A percentile compares a stretch with the other conserved stretches of the same genome.
These are phyloP conservation scores for Cinnamomum micranthum DNA, from an alignment of 164 flowering plant genomes.

Conservation along the genomic window DNA sequence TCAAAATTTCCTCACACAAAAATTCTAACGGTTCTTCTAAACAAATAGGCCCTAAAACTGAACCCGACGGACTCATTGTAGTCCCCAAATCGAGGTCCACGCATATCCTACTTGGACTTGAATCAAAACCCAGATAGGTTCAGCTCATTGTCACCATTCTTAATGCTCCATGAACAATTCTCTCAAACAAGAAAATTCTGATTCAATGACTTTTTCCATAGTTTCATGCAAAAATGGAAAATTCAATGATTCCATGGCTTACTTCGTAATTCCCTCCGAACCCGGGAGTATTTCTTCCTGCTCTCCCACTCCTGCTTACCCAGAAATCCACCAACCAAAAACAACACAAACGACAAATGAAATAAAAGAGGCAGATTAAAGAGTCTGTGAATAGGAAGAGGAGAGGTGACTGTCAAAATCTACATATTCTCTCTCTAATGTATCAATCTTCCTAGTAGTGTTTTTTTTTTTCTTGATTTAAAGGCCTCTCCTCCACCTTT, in stretches of 20 bases:
- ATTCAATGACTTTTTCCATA: not conserved
- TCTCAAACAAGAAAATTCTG: not conserved
- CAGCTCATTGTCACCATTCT: not conserved
- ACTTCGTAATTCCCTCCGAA: not conserved
- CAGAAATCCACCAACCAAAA: not conserved
- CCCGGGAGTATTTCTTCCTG: not conserved
- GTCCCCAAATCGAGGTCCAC: no score
- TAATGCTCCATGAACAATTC: not conserved
- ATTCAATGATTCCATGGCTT: not conserved
- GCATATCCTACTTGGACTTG: no score
- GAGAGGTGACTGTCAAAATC: slow-evolving; percentile 19
- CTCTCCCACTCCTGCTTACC: not conserved
- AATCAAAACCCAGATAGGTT: no score
- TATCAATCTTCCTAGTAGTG: not conserved
- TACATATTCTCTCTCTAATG: slow-evolving; percentile 14
- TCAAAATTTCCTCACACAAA: no score
- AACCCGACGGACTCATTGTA: no score
- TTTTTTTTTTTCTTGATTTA: not conserved
- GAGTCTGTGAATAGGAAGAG: not conserved
- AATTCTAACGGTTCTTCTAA: no score
- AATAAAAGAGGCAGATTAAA: not conserved
- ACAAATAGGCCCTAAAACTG: no score
- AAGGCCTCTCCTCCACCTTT: not conserved
- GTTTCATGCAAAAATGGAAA: not conserved
- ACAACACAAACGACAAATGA: not conserved